phyloP scores from a whole-genome alignment of 169 alveolate genomes.

The Babesia caballi region DNA sequence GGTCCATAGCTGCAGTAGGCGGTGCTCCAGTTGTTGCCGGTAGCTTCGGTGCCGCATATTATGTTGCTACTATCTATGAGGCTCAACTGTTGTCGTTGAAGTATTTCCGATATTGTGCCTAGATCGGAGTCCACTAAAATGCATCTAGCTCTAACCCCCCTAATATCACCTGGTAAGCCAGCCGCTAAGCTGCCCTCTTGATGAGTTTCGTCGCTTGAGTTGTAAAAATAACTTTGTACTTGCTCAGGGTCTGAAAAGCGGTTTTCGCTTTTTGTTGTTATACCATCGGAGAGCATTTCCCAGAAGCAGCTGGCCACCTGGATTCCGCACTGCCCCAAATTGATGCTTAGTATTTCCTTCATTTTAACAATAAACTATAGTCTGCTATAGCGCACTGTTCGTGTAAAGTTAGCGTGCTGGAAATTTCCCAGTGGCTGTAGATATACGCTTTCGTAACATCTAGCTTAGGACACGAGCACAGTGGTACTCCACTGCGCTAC shows the following conservation, averaged over 20 bases:
- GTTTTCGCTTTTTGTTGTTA: background rate
- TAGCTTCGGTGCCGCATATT: conserved; percentile 92
- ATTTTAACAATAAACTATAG: background rate
- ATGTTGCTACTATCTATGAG: conserved; percentile 88
- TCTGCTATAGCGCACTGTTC: too few species aligned
- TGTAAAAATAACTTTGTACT: background rate
- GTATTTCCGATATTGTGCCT: conserved; percentile 90
- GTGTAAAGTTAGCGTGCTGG: too few species aligned
- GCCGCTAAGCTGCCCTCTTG: background rate
- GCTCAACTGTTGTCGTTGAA: conserved; percentile 87
- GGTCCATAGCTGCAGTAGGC: conserved; percentile 88
- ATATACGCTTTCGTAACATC: too few species aligned
- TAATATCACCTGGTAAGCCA: background rate
- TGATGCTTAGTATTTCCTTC: conserved; percentile 43
- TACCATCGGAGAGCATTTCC: background rate
- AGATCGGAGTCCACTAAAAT: conserved; percentile 96
- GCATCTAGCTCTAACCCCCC: conserved; percentile 79
- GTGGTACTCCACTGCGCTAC: too few species aligned
- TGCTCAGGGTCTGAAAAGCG: background rate
- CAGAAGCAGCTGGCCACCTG: conserved; percentile 51
- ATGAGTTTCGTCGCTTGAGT: background rate
- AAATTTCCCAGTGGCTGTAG: too few species aligned
- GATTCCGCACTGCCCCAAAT: conserved; percentile 63
- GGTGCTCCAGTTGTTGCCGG: conserved; percentile 97
- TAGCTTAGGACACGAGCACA: too few species aligned